Evolutionary conservation across 768 basidiomycete genomes (phyloP), one percentile per base, ranked within the genome.

Genomic region (Pholiota molesta): DNA sequence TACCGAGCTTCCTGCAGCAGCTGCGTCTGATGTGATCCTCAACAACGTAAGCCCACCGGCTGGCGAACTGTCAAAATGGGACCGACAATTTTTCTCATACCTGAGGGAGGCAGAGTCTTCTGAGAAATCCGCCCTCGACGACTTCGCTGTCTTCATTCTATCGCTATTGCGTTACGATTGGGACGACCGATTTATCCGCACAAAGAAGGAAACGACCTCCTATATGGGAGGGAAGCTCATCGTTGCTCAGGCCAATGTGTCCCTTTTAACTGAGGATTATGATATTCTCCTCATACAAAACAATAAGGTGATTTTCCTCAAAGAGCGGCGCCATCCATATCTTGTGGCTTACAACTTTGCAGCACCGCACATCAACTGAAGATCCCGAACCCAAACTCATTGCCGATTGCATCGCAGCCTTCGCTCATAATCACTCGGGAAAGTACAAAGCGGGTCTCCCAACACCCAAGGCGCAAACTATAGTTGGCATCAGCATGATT

Each of bases 381-480:
- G 66, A 75, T 59, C 71, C 71, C 19, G 74, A 75, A 53, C 66
- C 75, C 13, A 71, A 71, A 56, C 63, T 78, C 33, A 68, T 77
- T 28, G 75, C 73, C 13, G 63, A 65, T 37, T 72, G 74, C 5
- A 71, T 78, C 52, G 75, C 75, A 13, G 74, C 74, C 26, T 75
- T 69, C 64, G 62, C 66, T 55, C 65, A 68, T 45, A 75, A 72
- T 65, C 72, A 73, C 60, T 39, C 45, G 23, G 55, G 51, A 23
- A 66, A 66, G 17, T 55, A 33, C 14, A 28, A 39, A 5, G 35
- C 33, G 19, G 65, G 61, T 40, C 61, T 67, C 17, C 60, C 65
- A 16, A 40, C 42, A 8, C 60, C 76, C n/a, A 39, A 60, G 8
- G 35, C 14, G n/a, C 64, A 65, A 55, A 59, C 52, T 17, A 63